Base-by-base conservation (phyloP, 2,329 filamentous ascomycete species). In the Fulvia fulva region DNA sequence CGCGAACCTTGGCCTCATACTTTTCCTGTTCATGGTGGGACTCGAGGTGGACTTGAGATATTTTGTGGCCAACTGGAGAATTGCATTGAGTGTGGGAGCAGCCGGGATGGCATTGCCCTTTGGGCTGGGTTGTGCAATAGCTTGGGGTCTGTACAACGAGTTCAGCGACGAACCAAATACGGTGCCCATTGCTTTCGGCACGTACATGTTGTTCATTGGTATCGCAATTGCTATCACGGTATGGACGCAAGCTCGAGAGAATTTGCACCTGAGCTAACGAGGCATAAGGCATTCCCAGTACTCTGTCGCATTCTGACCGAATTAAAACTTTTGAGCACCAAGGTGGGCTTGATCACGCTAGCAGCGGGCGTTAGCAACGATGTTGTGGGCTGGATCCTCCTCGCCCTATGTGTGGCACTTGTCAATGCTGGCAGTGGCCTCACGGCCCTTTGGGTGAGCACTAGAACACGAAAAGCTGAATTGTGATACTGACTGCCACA, bases 341-440 rank as follows among this genome's bases (percentile, higher is more conserved):
- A 87, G 0, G 92, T 96, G 5, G 92, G 92, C 69, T 84, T 96
- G 34, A 95, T 95, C 37, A 89, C 92, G 1, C 81, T 97, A 8
- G 91, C 92, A 2, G 92, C 92, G 5, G 93, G 93, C 53, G 91
- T 97, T 14, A 91, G 90, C 1, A 97, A 97, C 71, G 93, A 97
- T 70, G 91, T 94, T 16, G 85, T 88, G 3, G 90, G 90, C 57
- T 97, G 93, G 93, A 87, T 97, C 64, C 79, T 97, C 16, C 85
- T 97, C 23, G 93, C 93, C 0, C 86, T 97, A 26, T 97, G 93
- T 65, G 92, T 97, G 32, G 90, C 93, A 0, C 81, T 97, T 25
- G 92, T 96, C 68, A 97, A 97, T 70, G 91, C 92, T 28, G 86
- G 86, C 16, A 87, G 83, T 46, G 93, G 93, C 0, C 73, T 97